Conservation (phyloP, 768 basidiomycete species). For the Boletus fagicola region DNA sequence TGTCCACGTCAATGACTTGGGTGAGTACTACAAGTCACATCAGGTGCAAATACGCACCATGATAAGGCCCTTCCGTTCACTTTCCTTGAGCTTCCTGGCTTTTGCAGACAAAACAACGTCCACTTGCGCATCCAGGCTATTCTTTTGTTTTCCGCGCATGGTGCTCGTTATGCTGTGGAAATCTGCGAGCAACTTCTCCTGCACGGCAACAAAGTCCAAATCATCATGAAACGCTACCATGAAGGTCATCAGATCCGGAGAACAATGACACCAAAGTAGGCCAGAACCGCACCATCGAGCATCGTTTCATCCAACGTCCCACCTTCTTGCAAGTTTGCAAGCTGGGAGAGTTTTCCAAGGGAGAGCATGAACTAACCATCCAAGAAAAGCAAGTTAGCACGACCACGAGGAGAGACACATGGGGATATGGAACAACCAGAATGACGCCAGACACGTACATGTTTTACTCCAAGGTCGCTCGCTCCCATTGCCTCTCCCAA, state of each 20-base stretch:
- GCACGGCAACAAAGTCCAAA: constrained; percentile 85
- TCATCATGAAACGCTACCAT: constrained; percentile 78
- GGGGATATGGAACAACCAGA: not conserved
- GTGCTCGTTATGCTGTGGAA: constrained; percentile 51
- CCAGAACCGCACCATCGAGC: constrained; percentile 50
- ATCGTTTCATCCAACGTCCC: constrained; percentile 45
- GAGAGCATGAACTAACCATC: constrained; percentile 77
- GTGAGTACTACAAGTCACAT: not conserved
- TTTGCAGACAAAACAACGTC: constrained; percentile 58
- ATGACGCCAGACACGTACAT: constrained; percentile 49
- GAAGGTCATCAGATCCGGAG: constrained; percentile 6
- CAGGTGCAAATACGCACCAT: constrained; percentile 23
- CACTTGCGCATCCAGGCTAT: constrained; percentile 65
- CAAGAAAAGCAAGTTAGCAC: constrained; percentile 8
- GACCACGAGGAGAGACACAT: not conserved
- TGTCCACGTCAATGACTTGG: constrained; percentile 23
- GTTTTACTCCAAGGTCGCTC: constrained; percentile 63
- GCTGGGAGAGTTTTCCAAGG: constrained; percentile 81
- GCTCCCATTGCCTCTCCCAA: constrained; percentile 58
- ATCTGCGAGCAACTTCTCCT: constrained; percentile 63
- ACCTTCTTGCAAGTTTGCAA: constrained; percentile 57
- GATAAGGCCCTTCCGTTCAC: constrained; percentile 50
- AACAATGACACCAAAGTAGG: not conserved
- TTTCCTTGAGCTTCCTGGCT: constrained; percentile 41
- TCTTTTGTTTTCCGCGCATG: constrained; percentile 53